Evolutionary conservation across 768 basidiomycete genomes (phyloP), one percentile per base, ranked within the genome.

Genomic region (Imleria badia): DNA sequence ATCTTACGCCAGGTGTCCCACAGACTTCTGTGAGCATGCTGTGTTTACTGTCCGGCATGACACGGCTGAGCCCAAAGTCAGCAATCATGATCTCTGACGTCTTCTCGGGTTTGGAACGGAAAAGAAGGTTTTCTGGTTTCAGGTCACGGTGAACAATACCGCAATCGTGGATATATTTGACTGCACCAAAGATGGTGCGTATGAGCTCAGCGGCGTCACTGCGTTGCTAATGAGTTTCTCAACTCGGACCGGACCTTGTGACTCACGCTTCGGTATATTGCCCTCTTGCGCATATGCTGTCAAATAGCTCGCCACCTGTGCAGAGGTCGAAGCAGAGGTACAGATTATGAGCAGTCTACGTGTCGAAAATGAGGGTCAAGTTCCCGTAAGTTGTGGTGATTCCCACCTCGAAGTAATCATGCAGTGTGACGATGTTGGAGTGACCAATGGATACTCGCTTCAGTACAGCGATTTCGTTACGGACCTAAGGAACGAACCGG

Each of bases 231-330:
- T 56, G 58, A 36, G 63, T 73, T 45, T 44, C 23, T 31, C 23
- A 44, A 55, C 22, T 52, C n/a, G 29, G 39, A 35, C 43, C 34
- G 26, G 31, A 40, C 26, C 13, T 7, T n/a, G 26, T 51, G 39
- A 75, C 85, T 63, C 60, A 93, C 91, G 85, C 86, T 74, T 99
- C 96, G 66, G 93, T 94, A 72, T 97, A 98, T 69, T 93, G 93
- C 48, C 94, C 94, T 72, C 94, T 93, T 30, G 94, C 93, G 66
- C 96, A 98, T 77, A 99, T 98, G 46, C 96, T 83, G 72, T 99
- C 96, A 65, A 99, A 98, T n/a, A 99, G 84, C 72, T 99, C 96
- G 41, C 96, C 95, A 48, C 95, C 94, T 3, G 91, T 94, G 76
- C 96, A 98, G 10, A 98, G 84, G 73, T 98, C 96, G 72, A 97